A percentile compares a stretch with the other conserved stretches of the same genome.
Conservation (phyloP, 225 moss, liverwort and hornwort genomes). For the Polytrichum commune region DNA sequence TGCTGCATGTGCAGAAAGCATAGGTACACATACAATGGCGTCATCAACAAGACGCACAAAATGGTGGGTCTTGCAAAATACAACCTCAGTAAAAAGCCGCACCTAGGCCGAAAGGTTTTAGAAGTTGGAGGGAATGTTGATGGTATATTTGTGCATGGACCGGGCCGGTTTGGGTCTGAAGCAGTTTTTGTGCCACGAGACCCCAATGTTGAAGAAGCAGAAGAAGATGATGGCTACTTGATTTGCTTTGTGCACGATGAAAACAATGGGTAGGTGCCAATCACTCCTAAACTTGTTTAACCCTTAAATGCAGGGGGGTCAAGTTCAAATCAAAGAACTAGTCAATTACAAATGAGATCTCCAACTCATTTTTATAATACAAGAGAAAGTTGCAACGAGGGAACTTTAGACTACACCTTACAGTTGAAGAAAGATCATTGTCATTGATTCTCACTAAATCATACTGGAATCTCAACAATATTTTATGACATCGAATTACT, state of each 20-base stretch:
- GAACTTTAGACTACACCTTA: too few relatives aligned
- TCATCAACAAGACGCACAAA: constrained; percentile 24
- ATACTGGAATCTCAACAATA: too few relatives aligned
- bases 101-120: constrained; percentile 25
- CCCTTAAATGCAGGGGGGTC: too few relatives aligned
- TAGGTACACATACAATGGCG: constrained; percentile 43
- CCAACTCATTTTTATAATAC: too few relatives aligned
- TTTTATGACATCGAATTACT: too few relatives aligned
- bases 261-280: constrained; percentile 30
- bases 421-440: too few relatives aligned
- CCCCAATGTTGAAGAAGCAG: constrained; percentile 35
- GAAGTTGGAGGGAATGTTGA: constrained; percentile 63
- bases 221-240: constrained; percentile 88
- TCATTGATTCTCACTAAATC: too few relatives aligned
- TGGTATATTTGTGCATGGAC: constrained; percentile 47
- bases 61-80: constrained; percentile 59
- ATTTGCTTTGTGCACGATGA: constrained; percentile 72
- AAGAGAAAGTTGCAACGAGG: too few relatives aligned
- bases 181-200: constrained; percentile 61
- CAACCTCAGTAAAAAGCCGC: constrained; percentile 51
- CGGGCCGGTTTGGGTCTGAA: constrained; percentile 60
- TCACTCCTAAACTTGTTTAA: too few relatives aligned
- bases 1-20: constrained; percentile 42
- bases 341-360: too few relatives aligned
- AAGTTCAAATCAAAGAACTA: too few relatives aligned